phyloP scores from a whole-genome alignment of 371 early-diverging fungal genomes.

The Rhizopus microsporus region DNA sequence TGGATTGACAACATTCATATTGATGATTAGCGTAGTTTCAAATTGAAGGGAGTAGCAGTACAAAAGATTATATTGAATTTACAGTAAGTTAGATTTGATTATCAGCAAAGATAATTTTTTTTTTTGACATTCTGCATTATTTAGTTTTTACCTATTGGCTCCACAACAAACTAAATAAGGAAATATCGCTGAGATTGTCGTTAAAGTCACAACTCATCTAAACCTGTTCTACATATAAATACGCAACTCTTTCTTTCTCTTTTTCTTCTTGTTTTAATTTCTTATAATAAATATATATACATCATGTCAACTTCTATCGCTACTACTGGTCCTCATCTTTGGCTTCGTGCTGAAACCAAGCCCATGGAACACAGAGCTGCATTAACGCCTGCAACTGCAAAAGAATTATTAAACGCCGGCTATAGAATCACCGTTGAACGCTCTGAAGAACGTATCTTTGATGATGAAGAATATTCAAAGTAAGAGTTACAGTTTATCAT shows the following conservation, averaged over 20 bases:
- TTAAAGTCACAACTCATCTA: slow-evolving; percentile 28
- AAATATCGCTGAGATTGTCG: slow-evolving; percentile 26
- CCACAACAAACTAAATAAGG: slow-evolving; percentile 22
- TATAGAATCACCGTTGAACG: slow-evolving; percentile 92
- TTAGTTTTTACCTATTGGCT: slow-evolving; percentile 16
- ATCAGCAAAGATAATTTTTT: background rate
- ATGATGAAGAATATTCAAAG: slow-evolving; percentile 85
- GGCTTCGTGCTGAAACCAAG: slow-evolving; percentile 98
- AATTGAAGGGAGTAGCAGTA: slow-evolving; percentile 18
- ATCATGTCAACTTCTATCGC: background rate
- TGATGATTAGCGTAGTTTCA: slow-evolving; percentile 18
- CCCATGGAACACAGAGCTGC: slow-evolving; percentile 94
- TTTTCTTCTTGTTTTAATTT: slow-evolving; percentile 5
- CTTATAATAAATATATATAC: background rate
- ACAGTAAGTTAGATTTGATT: slow-evolving; percentile 22
- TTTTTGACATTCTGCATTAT: background rate
- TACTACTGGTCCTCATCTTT: slow-evolving; percentile 68
- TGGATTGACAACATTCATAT: background rate
- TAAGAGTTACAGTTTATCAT: slow-evolving; percentile 34
- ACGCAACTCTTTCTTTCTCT: background rate
- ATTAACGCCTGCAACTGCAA: slow-evolving; percentile 85
- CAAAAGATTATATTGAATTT: slow-evolving; percentile 24
- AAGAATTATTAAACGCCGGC: slow-evolving; percentile 73
- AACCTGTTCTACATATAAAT: slow-evolving; percentile 16
- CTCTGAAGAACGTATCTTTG: slow-evolving; percentile 82